These are phyloP conservation scores for Penicillium argentinense DNA, from an alignment of 495 filamentous ascomycete species.

Conservation along the genomic window DNA sequence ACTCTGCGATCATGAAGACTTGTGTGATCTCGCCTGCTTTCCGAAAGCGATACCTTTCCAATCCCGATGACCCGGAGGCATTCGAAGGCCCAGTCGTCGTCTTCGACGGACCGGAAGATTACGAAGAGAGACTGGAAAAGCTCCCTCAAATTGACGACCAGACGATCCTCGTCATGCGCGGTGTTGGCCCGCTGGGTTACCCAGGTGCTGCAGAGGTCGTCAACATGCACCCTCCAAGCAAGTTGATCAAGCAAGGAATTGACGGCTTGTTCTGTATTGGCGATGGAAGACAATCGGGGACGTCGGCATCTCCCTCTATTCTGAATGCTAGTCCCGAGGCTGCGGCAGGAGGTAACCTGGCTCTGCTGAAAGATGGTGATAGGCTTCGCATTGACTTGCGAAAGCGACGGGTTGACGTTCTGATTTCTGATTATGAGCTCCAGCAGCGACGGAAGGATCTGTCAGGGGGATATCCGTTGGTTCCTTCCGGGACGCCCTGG, in stretches of 20 bases:
- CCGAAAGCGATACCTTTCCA: slow-evolving; percentile 44
- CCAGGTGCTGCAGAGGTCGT: slow-evolving; percentile 58
- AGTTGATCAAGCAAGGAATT: slow-evolving; percentile 45
- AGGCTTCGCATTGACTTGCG: slow-evolving; percentile 55
- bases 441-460: slow-evolving; percentile 56
- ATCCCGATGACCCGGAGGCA: slow-evolving; percentile 50
- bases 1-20: slow-evolving; percentile 59
- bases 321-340: slow-evolving; percentile 59
- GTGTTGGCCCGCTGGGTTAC: slow-evolving; percentile 52
- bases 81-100: slow-evolving; percentile 52
- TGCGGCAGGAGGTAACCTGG: slow-evolving; percentile 59
- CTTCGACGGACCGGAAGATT: slow-evolving; percentile 57
- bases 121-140: slow-evolving; percentile 47
- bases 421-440: slow-evolving; percentile 62
- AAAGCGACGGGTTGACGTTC: slow-evolving; percentile 52
- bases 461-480: slow-evolving; percentile 25
- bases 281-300: slow-evolving; percentile 56
- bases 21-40: slow-evolving; percentile 53
- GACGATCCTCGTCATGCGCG: slow-evolving; percentile 56
- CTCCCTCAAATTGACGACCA: slow-evolving; percentile 44
- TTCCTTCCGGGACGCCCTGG: slow-evolving; percentile 42
- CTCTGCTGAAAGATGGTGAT: slow-evolving; percentile 54
- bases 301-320: slow-evolving; percentile 55
- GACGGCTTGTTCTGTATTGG: slow-evolving; percentile 55
- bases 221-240: slow-evolving; percentile 54